A percentile compares a stretch with the other conserved stretches of the same genome.
Evolutionary conservation across 2,329 filamentous ascomycete species (phyloP).

Genomic region (Fusarium buharicum): DNA sequence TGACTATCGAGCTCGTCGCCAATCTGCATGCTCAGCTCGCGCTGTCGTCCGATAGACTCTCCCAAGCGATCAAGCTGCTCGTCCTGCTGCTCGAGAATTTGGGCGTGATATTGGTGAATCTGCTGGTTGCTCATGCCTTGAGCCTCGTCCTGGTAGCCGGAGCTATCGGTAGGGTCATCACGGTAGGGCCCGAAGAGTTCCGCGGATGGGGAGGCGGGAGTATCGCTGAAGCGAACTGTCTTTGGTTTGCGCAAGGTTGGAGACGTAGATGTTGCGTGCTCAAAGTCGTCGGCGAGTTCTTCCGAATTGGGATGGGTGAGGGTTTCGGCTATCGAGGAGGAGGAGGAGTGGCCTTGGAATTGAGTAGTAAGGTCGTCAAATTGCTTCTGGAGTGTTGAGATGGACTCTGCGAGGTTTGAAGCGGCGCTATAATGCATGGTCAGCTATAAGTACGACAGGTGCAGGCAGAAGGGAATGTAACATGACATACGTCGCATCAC

Average conservation of each 20-base stretch:
- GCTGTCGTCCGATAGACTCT: slow-evolving; percentile 86
- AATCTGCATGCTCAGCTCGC: slow-evolving; percentile 94
- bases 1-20: slow-evolving; percentile 95
- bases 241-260: slow-evolving; percentile 61
- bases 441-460: not conserved
- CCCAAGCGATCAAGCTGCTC: slow-evolving; percentile 90
- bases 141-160: slow-evolving; percentile 70
- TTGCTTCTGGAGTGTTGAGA: slow-evolving; percentile 76
- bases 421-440: slow-evolving; percentile 53
- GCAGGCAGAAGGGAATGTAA: not conserved
- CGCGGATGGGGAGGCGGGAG: slow-evolving; percentile 55
- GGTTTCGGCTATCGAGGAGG: slow-evolving; percentile 60
- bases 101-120: slow-evolving; percentile 84
- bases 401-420: slow-evolving; percentile 68
- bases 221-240: slow-evolving; percentile 87
- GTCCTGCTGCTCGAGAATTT: slow-evolving; percentile 88
- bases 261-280: slow-evolving; percentile 64
- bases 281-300: slow-evolving; percentile 70
- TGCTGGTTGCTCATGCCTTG: slow-evolving; percentile 78
- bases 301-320: slow-evolving; percentile 73
- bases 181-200: slow-evolving; percentile 70
- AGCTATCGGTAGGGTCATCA: slow-evolving; percentile 70
- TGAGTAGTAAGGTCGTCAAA: slow-evolving; percentile 80
- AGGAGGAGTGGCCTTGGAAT: slow-evolving; percentile 74
- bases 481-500: slow-evolving; percentile 68